Base-by-base conservation (phyloP, 345 rosid genomes). In the Aquilaria malaccensis region DNA sequence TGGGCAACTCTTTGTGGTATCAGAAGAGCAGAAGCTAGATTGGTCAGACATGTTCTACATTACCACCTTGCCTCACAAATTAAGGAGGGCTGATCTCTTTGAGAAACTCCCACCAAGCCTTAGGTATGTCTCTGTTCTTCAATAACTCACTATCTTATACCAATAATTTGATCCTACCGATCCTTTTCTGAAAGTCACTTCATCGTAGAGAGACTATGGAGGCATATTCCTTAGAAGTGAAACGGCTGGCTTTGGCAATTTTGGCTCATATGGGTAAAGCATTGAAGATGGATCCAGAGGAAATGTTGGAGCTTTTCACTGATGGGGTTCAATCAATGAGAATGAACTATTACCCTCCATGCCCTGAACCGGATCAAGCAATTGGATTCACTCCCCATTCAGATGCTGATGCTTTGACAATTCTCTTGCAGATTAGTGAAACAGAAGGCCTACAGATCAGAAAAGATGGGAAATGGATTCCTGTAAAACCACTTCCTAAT, bases 281-380 rank as follows among this genome's bases (percentile, higher is more conserved):
- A 30, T 52, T 85, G 15, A 45, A 65, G 51, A 81, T 86, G 72
- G 87, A 83, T 10, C 37, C 45, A 5, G 63, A 81, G 45, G 88
- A 86, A 33, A 74, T 83, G 12, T 51, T 52, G 63, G 70, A 59
- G 32, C 11, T 65, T 15, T 74, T 75, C 65, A 66, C 55, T 66
- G 72, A 70, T 63, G 85, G 74, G 29, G 11, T n/a, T 60, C 82
- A 77, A 62, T 31, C 48, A 33, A 57, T 86, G 59, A 82, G 85
- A 65, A 78, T 84, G 62, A 87, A 82, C 54, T 87, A 77, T 61
- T 87, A 84, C 30, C 90, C 94, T 0, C 80, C 83, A 1, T 84
- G 90, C 56, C 94, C 94, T 0, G 67, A 82, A 4, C 88, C 94
- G 1, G 72, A 82, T 37, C 58, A 59, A 13, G 74, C 77, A 12